Percentiles rank a stretch among this genome's conserved stretches.
Conservation (phyloP, 345 rosid genomes). For the Fremontodendron californicum region DNA sequence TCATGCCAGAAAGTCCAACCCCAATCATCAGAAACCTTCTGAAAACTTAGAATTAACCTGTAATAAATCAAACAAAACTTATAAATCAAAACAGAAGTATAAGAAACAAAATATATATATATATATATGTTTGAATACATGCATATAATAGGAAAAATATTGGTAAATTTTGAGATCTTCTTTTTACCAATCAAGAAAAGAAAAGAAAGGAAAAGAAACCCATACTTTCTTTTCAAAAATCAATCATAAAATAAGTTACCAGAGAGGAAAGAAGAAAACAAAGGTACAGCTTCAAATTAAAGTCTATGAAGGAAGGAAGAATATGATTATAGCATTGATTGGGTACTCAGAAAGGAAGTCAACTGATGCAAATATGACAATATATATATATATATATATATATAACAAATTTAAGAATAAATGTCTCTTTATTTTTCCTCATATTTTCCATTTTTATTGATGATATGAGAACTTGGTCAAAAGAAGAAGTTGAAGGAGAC, state of each 20-base stretch:
- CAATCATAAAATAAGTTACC: slow-evolving; percentile 4
- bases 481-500: slow-evolving; percentile 1
- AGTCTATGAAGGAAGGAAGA: background rate
- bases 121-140: background rate
- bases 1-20: slow-evolving; percentile 20
- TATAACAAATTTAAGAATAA: too few relatives aligned
- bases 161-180: background rate
- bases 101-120: too few relatives aligned
- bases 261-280: background rate
- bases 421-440: background rate
- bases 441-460: background rate
- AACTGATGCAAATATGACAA: background rate
- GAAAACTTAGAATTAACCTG: background rate
- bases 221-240: background rate
- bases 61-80: background rate
- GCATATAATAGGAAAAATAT: background rate
- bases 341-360: background rate
- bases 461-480: background rate
- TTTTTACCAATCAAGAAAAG: background rate
- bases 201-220: background rate
- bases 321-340: background rate
- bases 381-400: background rate
- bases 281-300: background rate
- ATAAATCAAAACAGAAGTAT: background rate
- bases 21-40: background rate